Percentiles rank a stretch among this genome's conserved stretches.
phyloP scores from a whole-genome alignment of 768 basidiomycete species.

The Royoungia palumana region DNA sequence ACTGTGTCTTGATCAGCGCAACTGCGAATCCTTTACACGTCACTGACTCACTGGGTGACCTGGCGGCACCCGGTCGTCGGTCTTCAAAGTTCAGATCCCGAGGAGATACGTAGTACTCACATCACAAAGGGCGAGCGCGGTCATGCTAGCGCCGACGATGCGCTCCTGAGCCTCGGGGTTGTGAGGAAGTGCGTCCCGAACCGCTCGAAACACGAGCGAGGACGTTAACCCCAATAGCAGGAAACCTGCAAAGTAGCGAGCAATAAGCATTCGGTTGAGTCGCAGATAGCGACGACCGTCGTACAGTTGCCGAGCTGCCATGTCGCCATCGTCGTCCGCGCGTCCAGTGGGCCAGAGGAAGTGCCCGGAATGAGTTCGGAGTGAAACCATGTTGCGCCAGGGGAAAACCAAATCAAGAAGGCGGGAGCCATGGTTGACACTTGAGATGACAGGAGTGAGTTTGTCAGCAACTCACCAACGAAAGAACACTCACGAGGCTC shows the following conservation, averaged over 20 bases:
- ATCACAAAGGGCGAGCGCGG: slow-evolving; percentile 66
- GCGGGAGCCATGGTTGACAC: slow-evolving; percentile 50
- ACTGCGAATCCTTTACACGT: not conserved
- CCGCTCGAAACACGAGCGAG: slow-evolving; percentile 62
- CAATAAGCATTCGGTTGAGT: not conserved
- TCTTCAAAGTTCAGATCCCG: too few species aligned
- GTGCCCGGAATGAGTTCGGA: slow-evolving; percentile 53
- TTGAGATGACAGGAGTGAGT: slow-evolving; percentile 25
- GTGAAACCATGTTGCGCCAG: slow-evolving; percentile 66
- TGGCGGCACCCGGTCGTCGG: slow-evolving; percentile 27
- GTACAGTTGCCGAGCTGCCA: slow-evolving; percentile 68
- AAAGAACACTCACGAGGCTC: slow-evolving; percentile 53
- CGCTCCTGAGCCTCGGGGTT: slow-evolving; percentile 64
- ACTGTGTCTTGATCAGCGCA: slow-evolving; percentile 35
- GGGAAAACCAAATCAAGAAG: slow-evolving; percentile 50
- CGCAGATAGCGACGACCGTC: slow-evolving; percentile 18
- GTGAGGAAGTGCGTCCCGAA: slow-evolving; percentile 54
- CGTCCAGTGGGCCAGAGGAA: slow-evolving; percentile 37
- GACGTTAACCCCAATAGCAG: slow-evolving; percentile 61
- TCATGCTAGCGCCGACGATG: slow-evolving; percentile 59
- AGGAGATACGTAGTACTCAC: slow-evolving; percentile 38
- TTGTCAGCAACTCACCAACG: slow-evolving; percentile 1
- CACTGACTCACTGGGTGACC: slow-evolving; percentile 56
- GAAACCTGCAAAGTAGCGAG: slow-evolving; percentile 43
- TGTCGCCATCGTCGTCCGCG: slow-evolving; percentile 57